Percentiles rank a stretch among this genome's conserved stretches.
Evolutionary conservation across 2,329 filamentous ascomycete species (phyloP).

Genomic region (Clonostachys sp.): DNA sequence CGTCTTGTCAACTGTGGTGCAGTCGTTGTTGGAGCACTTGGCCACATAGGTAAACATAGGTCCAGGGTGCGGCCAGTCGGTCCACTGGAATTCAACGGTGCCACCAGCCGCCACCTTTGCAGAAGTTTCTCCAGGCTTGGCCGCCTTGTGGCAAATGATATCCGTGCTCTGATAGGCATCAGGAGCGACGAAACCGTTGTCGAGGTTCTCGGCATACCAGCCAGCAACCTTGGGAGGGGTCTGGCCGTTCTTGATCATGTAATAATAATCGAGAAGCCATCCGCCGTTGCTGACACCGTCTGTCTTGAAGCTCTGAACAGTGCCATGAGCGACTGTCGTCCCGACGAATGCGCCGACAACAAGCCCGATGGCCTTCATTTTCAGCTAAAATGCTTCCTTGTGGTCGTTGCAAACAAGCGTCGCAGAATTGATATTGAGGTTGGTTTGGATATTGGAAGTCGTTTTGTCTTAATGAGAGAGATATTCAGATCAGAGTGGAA

Average conservation of each 20-base stretch:
- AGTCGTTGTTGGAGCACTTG: conserved; percentile 28
- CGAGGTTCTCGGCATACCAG: conserved; percentile 33
- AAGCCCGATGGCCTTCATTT: no score
- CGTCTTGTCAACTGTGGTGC: conserved; percentile 22
- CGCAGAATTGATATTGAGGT: no score
- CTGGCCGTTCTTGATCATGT: conserved; percentile 10
- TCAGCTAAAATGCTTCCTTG: no score
- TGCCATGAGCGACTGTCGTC: conserved; percentile 12
- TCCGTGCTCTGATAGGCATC: conserved; percentile 26
- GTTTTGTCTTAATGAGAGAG: no score
- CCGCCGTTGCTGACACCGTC: conserved; percentile 27
- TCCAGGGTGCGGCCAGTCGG: conserved; percentile 28
- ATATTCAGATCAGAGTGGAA: no score
- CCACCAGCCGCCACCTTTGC: conserved; percentile 29
- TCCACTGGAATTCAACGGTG: conserved; percentile 31
- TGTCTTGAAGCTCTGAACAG: conserved; percentile 9
- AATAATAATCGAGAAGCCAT: conserved; percentile 7
- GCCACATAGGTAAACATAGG: conserved; percentile 32
- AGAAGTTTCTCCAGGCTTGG: conserved; percentile 24
- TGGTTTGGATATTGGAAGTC: no score
- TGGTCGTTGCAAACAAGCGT: no score
- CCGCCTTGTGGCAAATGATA: conserved; percentile 38
- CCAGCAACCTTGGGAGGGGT: conserved; percentile 11
- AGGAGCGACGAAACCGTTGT: conserved; percentile 43
- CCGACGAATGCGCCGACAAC: conserved; percentile 6